A percentile compares a stretch with the other conserved stretches of the same genome.
Conservation (phyloP, 345 rosid species). For the Brassica carinata region DNA sequence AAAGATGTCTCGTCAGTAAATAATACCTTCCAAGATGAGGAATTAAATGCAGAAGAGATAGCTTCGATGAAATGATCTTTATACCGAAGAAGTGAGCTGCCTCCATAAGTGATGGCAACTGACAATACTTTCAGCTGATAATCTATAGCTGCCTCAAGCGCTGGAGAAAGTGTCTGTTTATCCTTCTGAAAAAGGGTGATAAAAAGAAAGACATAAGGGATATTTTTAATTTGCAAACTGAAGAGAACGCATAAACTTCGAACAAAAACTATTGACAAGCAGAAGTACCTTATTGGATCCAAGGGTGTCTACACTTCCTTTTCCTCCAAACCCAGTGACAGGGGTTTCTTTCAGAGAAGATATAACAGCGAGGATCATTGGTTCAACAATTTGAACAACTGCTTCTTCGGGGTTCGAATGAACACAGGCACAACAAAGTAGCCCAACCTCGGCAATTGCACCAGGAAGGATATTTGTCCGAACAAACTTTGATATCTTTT, state of each 20-base stretch:
- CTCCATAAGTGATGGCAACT: conserved; percentile 86
- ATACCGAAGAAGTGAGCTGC: conserved; percentile 76
- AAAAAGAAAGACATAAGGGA: neutral
- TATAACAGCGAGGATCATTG: conserved; percentile 71
- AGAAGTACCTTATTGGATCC: conserved; percentile 68
- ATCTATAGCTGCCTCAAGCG: conserved; percentile 92
- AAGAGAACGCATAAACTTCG: conserved; percentile 14
- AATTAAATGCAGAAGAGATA: conserved; percentile 77
- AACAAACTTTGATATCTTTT: conserved; percentile 93
- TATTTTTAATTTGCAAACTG: conserved; percentile 22
- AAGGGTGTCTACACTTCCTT: conserved; percentile 50
- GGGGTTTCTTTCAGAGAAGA: conserved; percentile 91
- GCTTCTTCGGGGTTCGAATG: conserved; percentile 96
- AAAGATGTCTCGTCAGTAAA: conserved; percentile 16
- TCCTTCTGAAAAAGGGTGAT: conserved; percentile 46
- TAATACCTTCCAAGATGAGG: conserved; percentile 95
- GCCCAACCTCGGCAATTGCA: conserved; percentile 97
- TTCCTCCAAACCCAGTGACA: conserved; percentile 88
- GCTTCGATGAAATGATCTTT: conserved; percentile 79
- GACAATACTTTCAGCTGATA: conserved; percentile 90
- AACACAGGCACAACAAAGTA: conserved; percentile 97
- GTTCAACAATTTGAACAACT: conserved; percentile 79
- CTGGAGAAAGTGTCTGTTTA: conserved; percentile 85
- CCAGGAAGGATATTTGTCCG: conserved; percentile 95
- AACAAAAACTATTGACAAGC: conserved; percentile 33